A percentile compares a stretch with the other conserved stretches of the same genome.
phyloP scores from a whole-genome alignment of 2,329 filamentous ascomycete genomes.

The Aureobasidium sp. region DNA sequence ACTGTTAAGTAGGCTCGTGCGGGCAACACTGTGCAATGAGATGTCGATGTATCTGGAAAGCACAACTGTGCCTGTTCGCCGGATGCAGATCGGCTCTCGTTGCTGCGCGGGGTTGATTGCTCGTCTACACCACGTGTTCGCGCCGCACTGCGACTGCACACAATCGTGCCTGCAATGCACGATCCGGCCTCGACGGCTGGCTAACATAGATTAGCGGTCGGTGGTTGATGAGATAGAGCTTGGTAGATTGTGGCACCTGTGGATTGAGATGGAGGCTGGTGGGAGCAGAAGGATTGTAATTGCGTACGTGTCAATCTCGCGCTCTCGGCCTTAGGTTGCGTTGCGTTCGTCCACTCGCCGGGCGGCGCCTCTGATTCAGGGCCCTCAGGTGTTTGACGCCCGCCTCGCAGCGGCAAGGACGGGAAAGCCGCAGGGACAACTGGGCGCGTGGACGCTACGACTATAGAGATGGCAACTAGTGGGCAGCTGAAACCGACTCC shows the following conservation, averaged over 20 bases:
- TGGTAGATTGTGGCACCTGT: neutral
- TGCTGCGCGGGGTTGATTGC: neutral
- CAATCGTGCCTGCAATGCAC: neutral
- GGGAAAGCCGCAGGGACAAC: no score
- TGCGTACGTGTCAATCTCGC: no score
- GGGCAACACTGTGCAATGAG: neutral
- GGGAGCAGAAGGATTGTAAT: no score
- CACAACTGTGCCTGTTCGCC: neutral
- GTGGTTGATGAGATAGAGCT: conserved; percentile 10
- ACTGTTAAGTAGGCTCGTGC: neutral
- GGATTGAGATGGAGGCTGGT: neutral
- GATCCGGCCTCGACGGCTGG: conserved; percentile 3
- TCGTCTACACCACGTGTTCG: conserved; percentile 9
- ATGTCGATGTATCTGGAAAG: neutral
- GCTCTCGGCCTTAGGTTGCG: conserved; percentile 2
- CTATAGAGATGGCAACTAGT: no score
- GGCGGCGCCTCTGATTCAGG: conserved; percentile 1
- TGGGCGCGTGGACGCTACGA: no score
- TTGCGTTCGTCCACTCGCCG: neutral
- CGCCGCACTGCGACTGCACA: conserved; percentile 8
- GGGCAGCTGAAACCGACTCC: neutral
- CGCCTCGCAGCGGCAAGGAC: neutral
- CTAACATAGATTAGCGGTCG: neutral
- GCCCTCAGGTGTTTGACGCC: no score
- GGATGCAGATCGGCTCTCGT: neutral